Evolutionary conservation across 2,329 filamentous ascomycete genomes (phyloP), one percentile per base, ranked within the genome.

Genomic region (Botrytis elliptica): DNA sequence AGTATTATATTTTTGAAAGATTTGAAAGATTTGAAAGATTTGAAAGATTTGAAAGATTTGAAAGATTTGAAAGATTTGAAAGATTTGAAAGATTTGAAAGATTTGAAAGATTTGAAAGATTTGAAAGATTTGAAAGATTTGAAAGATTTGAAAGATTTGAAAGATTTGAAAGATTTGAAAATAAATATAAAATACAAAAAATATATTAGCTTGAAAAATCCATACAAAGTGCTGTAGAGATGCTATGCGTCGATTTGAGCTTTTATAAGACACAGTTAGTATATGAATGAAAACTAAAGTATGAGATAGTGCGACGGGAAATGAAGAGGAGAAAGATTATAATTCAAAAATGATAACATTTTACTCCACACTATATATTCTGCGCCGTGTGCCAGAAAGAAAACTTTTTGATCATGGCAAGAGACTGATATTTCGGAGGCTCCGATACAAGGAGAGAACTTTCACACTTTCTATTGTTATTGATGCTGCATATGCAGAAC

Each of bases 301-400:
- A 60, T 77, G 75, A 3, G 59, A 63, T 3, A 77, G 74, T 16
- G 38, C 75, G 74, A 16, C 76, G 78, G 62, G 78, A 77, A 14
- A 75, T 59, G 33, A 42, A 42, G 8, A 70, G 69, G 9, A 49
- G 36, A 36, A 78, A 33, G 18, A 64, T 22, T 10, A 6, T 8
- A 60, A 77, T 77, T 33, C 75, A 71, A 18, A 63, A 40, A 10
- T 46, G 20, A 77, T 66, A 52, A 78, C 10, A 8, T 20, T 29
- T 25, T 22, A 10, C 65, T 55, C 36, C 3, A n/a, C 16, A 14
- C 16, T 29, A 46, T 8, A 55, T 36, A 2, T 29, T 38, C 8
- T 29, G 20, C 36, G 4, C 25, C 8, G 16, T 29, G 8, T 55
- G 38, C 6, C 14, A 6, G 9, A 8, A 38, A 70, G 33, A 66